These are phyloP conservation scores for Volvox africanus DNA, from an alignment of 139 green algal species.

Conservation along the genomic window DNA sequence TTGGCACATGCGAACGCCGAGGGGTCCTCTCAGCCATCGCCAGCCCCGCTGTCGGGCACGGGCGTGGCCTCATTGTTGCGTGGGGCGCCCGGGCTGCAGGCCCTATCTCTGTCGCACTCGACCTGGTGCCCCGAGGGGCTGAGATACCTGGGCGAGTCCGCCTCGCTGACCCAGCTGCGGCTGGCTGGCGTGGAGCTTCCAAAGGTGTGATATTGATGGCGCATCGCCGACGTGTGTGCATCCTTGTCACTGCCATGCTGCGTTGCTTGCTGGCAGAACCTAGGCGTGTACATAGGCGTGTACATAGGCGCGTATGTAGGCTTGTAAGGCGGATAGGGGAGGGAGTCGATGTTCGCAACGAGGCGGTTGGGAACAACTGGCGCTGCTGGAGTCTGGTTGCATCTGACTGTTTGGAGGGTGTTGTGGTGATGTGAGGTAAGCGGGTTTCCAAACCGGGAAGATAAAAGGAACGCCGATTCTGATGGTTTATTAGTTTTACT, in stretches of 20 bases:
- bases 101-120: background rate
- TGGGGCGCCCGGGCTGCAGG: background rate
- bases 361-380: no score
- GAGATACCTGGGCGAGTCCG: background rate
- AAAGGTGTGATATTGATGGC: background rate
- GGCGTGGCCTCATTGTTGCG: background rate
- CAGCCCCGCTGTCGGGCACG: background rate
- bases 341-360: background rate
- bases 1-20: background rate
- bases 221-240: no score
- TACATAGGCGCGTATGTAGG: no score
- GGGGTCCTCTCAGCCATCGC: background rate
- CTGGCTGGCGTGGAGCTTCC: conserved; percentile 11
- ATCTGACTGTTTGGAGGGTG: no score
- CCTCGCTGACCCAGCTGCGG: background rate
- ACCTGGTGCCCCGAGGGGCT: background rate
- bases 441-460: no score
- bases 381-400: no score
- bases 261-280: no score
- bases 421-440: no score
- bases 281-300: no score
- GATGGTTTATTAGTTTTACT: background rate
- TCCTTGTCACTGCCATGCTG: no score
- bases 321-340: background rate
- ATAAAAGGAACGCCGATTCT: no score